phyloP scores from a whole-genome alignment of 306 rosid genomes.

The Boehmeria nivea region DNA sequence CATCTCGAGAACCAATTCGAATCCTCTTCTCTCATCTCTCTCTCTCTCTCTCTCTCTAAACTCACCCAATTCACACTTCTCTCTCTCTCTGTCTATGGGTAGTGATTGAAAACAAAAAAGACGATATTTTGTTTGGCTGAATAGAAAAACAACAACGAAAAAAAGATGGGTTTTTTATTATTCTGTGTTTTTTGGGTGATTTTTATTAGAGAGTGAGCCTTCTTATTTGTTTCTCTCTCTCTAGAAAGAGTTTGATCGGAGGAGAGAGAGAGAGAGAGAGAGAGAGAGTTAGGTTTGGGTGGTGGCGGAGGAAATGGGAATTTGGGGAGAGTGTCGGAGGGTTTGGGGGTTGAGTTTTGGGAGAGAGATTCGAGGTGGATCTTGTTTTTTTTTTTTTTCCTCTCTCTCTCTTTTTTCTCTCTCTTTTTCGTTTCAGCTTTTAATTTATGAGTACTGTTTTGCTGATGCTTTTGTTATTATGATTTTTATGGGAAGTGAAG shows the following conservation, averaged over 20 bases:
- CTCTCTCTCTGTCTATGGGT: background rate
- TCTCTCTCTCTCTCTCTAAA: background rate
- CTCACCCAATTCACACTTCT: conserved; percentile 18
- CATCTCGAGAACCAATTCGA: conserved; percentile 85
- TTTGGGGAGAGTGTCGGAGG: conserved; percentile 4
- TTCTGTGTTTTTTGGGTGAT: no score
- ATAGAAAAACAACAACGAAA: background rate
- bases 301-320: conserved; percentile 7
- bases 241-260: no score
- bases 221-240: no score
- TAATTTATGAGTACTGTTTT: conserved; percentile 22
- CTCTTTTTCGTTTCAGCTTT: conserved; percentile 58
- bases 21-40: conserved; percentile 79
- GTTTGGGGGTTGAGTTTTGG: conserved; percentile 20
- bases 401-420: no score
- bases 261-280: conserved; percentile 4
- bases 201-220: no score
- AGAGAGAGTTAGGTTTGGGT: conserved; percentile 1
- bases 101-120: background rate
- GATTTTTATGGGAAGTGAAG: conserved; percentile 9
- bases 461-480: conserved; percentile 21
- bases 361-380: conserved; percentile 97
- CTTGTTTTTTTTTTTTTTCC: conserved; percentile 48
- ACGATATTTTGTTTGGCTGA: background rate
- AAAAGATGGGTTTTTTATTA: background rate